Conservation (phyloP, 192 early-diverging fungal species). For the Linnemannia zychae region DNA sequence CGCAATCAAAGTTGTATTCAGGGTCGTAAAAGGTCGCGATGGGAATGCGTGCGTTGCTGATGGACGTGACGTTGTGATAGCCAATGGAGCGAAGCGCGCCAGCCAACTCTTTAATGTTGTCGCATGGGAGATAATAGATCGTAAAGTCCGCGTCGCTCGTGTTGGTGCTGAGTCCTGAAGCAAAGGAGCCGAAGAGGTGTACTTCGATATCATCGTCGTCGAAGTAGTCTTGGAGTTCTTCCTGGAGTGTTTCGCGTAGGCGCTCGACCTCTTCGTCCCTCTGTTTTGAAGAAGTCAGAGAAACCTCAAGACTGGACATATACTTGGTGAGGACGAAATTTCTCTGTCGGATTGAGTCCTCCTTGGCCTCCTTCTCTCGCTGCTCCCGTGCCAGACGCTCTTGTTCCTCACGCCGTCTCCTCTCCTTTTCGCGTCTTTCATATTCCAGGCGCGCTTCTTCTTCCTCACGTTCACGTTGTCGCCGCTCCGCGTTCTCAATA, state of each 20-base stretch:
- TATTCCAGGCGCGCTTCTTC: not conserved
- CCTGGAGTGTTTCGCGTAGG: not conserved
- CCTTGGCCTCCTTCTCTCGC: not conserved
- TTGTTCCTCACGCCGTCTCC: not conserved
- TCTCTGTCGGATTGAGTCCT: not conserved
- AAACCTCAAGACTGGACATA: not conserved
- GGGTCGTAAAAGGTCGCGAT: constrained; percentile 9
- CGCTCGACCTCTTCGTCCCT: not conserved
- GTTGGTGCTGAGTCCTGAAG: not conserved
- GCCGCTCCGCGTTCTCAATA: not conserved
- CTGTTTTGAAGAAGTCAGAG: not conserved
- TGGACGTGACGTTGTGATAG: not conserved
- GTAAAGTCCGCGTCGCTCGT: constrained; percentile 18
- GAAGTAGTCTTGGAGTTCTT: not conserved
- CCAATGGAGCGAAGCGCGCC: not conserved
- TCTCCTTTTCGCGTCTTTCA: not conserved
- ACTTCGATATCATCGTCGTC: not conserved
- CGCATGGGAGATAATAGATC: not conserved
- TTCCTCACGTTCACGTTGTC: not conserved
- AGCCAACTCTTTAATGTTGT: not conserved
- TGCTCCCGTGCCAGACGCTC: not conserved
- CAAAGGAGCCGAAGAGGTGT: constrained; percentile 7
- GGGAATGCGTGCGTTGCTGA: not conserved
- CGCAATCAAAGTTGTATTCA: not conserved
- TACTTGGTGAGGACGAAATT: not conserved